A percentile compares a stretch with the other conserved stretches of the same genome.
Conservation (phyloP, 2,329 filamentous ascomycete species). For the Penicillium sp. region DNA sequence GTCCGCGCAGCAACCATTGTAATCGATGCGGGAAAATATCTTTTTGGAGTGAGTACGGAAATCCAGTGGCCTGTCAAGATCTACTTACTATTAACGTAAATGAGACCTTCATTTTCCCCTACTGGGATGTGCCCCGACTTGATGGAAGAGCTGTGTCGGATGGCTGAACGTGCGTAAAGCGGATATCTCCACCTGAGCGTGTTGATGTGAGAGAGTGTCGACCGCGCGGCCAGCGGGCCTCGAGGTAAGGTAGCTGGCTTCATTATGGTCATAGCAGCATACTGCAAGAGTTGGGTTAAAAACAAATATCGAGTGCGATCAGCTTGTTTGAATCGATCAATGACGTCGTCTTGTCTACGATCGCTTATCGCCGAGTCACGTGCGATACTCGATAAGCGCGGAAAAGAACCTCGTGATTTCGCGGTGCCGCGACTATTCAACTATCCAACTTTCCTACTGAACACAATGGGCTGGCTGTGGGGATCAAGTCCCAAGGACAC, state of each 20-base stretch:
- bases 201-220: conserved; percentile 1
- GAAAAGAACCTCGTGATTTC: conserved; percentile 11
- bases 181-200: conserved; percentile 16
- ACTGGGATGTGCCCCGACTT: conserved; percentile 81
- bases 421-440: background rate
- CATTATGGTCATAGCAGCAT: conserved; percentile 18
- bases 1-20: conserved; percentile 60
- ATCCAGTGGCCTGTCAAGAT: background rate
- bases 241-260: conserved; percentile 17
- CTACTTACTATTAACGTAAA: conserved; percentile 83
- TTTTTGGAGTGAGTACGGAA: conserved; percentile 36
- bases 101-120: conserved; percentile 72
- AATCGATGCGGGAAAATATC: conserved; percentile 84
- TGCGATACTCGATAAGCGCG: background rate
- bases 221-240: conserved; percentile 9
- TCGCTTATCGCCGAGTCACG: conserved; percentile 4
- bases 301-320: background rate
- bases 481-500: conserved; percentile 28
- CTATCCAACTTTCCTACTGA: conserved; percentile 2
- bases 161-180: conserved; percentile 5
- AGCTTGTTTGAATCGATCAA: conserved; percentile 2
- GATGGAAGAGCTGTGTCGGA: conserved; percentile 55
- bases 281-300: background rate
- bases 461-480: conserved; percentile 52
- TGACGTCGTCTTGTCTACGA: conserved; percentile 11